Conservation (phyloP, 2,329 filamentous ascomycete genomes). For the Ustilaginoidea virens region DNA sequence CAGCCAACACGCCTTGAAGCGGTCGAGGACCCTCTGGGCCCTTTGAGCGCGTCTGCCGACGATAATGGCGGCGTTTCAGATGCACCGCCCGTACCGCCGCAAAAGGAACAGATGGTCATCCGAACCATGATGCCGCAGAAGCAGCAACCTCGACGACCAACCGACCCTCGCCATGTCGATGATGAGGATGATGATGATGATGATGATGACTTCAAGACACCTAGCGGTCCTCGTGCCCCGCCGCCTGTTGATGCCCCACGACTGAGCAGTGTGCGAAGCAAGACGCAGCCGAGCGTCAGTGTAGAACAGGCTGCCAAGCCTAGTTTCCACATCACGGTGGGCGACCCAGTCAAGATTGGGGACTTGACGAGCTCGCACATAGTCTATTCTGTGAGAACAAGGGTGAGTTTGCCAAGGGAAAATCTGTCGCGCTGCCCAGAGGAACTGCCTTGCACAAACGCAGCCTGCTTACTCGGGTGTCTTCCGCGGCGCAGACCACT, state of each 20-base stretch:
- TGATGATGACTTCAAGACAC: constrained; percentile 48
- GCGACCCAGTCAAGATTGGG: constrained; percentile 94
- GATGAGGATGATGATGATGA: too few species aligned
- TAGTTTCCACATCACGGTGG: constrained; percentile 77
- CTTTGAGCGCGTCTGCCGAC: constrained; percentile 51
- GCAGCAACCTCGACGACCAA: constrained; percentile 27
- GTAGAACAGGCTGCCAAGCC: constrained; percentile 90
- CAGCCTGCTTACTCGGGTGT: too few species aligned
- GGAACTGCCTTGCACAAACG: too few species aligned
- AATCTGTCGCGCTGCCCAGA: too few species aligned
- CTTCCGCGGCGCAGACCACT: too few species aligned
- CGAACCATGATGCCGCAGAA: constrained; percentile 38
- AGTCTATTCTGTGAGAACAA: constrained; percentile 89
- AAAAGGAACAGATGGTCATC: constrained; percentile 49
- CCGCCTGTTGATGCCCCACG: constrained; percentile 45
- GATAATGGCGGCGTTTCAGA: constrained; percentile 21
- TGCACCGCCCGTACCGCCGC: constrained; percentile 52
- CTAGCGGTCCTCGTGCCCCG: constrained; percentile 43
- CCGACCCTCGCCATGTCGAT: constrained; percentile 51
- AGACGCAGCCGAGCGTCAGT: constrained; percentile 63
- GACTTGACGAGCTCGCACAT: constrained; percentile 95
- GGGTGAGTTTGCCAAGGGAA: constrained; percentile 48
- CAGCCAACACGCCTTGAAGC: constrained; percentile 67
- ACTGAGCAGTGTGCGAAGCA: constrained; percentile 33
- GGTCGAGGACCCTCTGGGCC: constrained; percentile 62